A percentile compares a stretch with the other conserved stretches of the same genome.
These are phyloP conservation scores for Laetiporus sulphureus DNA, from an alignment of 1,284 basidiomycete genomes.

Conservation along the genomic window DNA sequence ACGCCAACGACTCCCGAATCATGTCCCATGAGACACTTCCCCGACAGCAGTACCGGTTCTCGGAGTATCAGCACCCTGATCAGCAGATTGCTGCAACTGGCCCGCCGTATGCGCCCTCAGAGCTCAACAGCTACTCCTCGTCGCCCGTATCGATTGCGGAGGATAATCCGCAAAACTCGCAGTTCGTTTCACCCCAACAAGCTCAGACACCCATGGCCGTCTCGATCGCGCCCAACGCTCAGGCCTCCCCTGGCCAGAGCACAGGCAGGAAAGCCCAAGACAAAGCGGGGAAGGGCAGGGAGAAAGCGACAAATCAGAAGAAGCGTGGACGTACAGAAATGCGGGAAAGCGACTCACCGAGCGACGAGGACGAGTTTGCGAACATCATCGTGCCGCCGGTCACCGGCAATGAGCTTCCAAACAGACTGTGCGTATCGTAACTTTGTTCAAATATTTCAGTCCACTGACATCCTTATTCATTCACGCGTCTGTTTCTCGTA, in stretches of 20 bases:
- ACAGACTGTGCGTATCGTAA: constrained; percentile 17
- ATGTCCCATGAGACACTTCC: constrained; percentile 2
- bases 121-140: constrained; percentile 7
- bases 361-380: constrained; percentile 16
- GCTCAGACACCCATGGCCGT: not conserved
- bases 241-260: not conserved
- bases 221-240: not conserved
- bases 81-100: constrained; percentile 8
- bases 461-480: too few relatives aligned
- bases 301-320: constrained; percentile 8
- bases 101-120: constrained; percentile 15
- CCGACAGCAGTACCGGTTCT: constrained; percentile 17
- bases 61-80: constrained; percentile 14
- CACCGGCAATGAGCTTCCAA: constrained; percentile 14
- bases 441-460: too few relatives aligned
- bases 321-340: constrained; percentile 11
- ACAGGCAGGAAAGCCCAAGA: constrained; percentile 3
- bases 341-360: constrained; percentile 17
- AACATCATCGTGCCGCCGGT: constrained; percentile 17
- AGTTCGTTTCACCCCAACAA: too few relatives aligned
- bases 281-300: not conserved
- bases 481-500: too few relatives aligned
- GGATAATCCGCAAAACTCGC: too few relatives aligned
- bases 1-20: constrained; percentile 3
- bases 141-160: too few relatives aligned